A percentile compares a stretch with the other conserved stretches of the same genome.
Evolutionary conservation across 2,329 filamentous ascomycete genomes (phyloP).

Genomic region (Basipetospora chlamydospora): DNA sequence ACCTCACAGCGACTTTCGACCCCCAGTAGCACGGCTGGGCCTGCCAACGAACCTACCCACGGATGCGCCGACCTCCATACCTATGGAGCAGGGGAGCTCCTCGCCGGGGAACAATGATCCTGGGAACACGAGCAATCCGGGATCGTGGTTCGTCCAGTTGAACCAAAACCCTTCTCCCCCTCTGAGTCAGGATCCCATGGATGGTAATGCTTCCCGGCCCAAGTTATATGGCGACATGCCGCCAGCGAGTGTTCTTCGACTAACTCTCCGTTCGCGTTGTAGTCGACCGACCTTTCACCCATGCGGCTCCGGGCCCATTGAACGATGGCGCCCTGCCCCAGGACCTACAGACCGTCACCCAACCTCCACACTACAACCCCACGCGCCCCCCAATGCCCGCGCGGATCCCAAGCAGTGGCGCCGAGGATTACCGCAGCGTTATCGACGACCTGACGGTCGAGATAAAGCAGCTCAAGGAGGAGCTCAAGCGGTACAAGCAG

Average conservation of each 20-base stretch:
- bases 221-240: no score
- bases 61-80: neutral
- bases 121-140: slow-evolving; percentile 29
- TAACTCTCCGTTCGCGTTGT: neutral
- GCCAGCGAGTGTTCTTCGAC: no score
- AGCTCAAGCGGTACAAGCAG: slow-evolving; percentile 56
- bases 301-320: slow-evolving; percentile 36
- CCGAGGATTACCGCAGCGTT: slow-evolving; percentile 64
- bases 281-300: slow-evolving; percentile 42
- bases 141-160: slow-evolving; percentile 38
- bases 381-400: slow-evolving; percentile 16
- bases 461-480: slow-evolving; percentile 64
- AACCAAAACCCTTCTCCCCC: slow-evolving; percentile 32
- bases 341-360: no score
- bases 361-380: slow-evolving; percentile 12
- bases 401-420: slow-evolving; percentile 40
- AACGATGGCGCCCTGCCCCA: slow-evolving; percentile 18
- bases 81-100: slow-evolving; percentile 24
- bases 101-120: slow-evolving; percentile 36
- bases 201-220: slow-evolving; percentile 19
- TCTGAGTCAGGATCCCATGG: slow-evolving; percentile 30
- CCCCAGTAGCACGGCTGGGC: no score
- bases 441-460: slow-evolving; percentile 80
- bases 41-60: no score
- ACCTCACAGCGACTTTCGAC: no score